A percentile compares a stretch with the other conserved stretches of the same genome.
phyloP scores from a whole-genome alignment of 768 basidiomycete species.

The Suillus brevipes region DNA sequence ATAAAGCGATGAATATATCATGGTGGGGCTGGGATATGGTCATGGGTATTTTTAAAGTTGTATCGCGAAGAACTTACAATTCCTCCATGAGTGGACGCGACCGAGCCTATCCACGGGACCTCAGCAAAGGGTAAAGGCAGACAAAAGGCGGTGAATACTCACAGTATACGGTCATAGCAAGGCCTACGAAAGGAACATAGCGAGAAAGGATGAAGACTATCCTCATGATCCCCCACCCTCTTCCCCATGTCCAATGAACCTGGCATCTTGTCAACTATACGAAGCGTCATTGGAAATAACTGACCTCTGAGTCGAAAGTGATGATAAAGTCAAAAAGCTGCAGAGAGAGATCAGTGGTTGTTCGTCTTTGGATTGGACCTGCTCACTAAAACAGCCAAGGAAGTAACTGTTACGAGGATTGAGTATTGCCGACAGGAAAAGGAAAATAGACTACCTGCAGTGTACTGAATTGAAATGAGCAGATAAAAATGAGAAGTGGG shows the following conservation, averaged over 20 bases:
- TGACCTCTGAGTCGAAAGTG: conserved; percentile 10
- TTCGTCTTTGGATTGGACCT: not conserved
- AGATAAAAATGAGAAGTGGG: not conserved
- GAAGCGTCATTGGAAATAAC: not conserved
- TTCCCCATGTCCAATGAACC: conserved; percentile 6
- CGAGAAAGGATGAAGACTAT: conserved; percentile 1
- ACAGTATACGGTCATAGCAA: conserved; percentile 5
- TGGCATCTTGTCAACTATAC: not conserved
- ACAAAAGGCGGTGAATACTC: not conserved
- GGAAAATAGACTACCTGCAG: not conserved
- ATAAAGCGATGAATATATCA: not conserved
- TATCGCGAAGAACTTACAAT: not conserved
- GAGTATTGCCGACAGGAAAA: not conserved
- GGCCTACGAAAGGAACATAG: not conserved
- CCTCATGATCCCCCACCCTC: not conserved
- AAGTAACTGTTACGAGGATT: not conserved
- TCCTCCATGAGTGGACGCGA: not conserved
- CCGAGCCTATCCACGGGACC: not conserved
- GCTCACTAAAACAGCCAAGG: not conserved
- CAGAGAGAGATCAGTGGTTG: not conserved
- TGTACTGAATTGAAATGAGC: not conserved
- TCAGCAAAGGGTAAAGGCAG: not conserved
- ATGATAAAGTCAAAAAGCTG: conserved; percentile 7
- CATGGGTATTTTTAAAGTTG: not conserved
- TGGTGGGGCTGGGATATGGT: not conserved